Percentiles rank a stretch among this genome's conserved stretches.
Evolutionary conservation across 331 rosid species (phyloP).

Genomic region (Telfairia occidentalis): DNA sequence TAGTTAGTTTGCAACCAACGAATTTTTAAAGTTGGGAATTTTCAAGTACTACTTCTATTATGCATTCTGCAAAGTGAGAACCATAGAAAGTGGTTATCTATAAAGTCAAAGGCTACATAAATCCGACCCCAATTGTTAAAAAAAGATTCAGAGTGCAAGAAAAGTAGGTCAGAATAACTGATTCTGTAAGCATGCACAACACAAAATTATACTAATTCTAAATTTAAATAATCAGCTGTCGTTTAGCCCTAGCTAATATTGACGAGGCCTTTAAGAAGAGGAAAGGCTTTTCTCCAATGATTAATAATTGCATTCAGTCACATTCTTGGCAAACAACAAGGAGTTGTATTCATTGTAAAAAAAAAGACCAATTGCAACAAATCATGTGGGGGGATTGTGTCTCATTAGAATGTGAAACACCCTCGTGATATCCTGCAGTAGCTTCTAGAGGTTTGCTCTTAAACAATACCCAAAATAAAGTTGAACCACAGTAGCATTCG

Average conservation of each 20-base stretch:
- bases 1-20: slow-evolving; percentile 9
- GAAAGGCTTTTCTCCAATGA: neutral
- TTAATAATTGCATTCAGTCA: slow-evolving; percentile 1
- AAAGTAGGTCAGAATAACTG: neutral
- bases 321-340: neutral
- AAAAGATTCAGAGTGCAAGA: neutral
- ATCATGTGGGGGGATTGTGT: neutral
- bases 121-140: neutral
- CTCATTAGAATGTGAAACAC: neutral
- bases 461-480: neutral
- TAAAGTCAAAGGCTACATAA: slow-evolving; percentile 8
- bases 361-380: neutral
- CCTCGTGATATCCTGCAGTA: neutral
- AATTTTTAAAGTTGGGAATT: neutral
- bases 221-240: neutral
- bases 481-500: too few relatives aligned
- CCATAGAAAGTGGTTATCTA: neutral
- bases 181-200: neutral
- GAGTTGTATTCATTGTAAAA: neutral
- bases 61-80: slow-evolving; percentile 1
- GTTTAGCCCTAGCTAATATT: neutral
- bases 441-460: neutral
- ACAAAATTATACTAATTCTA: neutral
- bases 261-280: neutral
- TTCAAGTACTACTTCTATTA: neutral